Conservation (phyloP, 495 filamentous ascomycete genomes). For the Bacidia rubella region DNA sequence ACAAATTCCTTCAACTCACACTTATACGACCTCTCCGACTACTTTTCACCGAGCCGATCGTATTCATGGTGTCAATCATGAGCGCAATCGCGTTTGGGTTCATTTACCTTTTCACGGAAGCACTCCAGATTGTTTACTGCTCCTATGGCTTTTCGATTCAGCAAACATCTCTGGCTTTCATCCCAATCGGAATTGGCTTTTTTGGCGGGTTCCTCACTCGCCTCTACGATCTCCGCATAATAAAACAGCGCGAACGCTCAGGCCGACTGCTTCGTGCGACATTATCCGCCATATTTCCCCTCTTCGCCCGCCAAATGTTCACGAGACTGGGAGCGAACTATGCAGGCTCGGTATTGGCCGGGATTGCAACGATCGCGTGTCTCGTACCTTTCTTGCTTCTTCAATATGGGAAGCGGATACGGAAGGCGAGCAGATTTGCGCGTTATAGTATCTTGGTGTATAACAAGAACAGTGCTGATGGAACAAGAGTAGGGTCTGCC, state of each 20-base stretch:
- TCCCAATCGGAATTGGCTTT: conserved; percentile 33
- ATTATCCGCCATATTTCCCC: too few relatives aligned
- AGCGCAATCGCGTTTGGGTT: conserved; percentile 33
- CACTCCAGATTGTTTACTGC: conserved; percentile 31
- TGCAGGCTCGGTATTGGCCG: too few relatives aligned
- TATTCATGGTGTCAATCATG: conserved; percentile 30
- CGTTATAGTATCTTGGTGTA: too few relatives aligned
- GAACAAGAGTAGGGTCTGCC: too few relatives aligned
- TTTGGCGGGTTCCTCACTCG: conserved; percentile 30
- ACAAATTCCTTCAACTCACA: too few relatives aligned
- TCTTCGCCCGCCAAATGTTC: too few relatives aligned
- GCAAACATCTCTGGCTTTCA: conserved; percentile 31
- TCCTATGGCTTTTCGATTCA: conserved; percentile 27
- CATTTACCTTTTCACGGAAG: conserved; percentile 43
- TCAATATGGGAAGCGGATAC: conserved; percentile 29
- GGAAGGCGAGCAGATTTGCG: conserved; percentile 35
- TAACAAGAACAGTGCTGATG: too few relatives aligned
- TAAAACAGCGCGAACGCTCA: too few relatives aligned
- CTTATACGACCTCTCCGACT: too few relatives aligned
- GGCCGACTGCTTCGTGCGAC: too few relatives aligned
- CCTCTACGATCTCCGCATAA: conserved; percentile 28
- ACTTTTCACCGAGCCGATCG: too few relatives aligned
- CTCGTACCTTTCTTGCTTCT: conserved; percentile 30
- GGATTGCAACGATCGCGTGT: conserved; percentile 34
- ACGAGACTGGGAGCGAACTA: too few relatives aligned